Percentiles rank a stretch among this genome's conserved stretches.
Evolutionary conservation across 2,329 filamentous ascomycete genomes (phyloP).

Genomic region (Pyrenophora teres): DNA sequence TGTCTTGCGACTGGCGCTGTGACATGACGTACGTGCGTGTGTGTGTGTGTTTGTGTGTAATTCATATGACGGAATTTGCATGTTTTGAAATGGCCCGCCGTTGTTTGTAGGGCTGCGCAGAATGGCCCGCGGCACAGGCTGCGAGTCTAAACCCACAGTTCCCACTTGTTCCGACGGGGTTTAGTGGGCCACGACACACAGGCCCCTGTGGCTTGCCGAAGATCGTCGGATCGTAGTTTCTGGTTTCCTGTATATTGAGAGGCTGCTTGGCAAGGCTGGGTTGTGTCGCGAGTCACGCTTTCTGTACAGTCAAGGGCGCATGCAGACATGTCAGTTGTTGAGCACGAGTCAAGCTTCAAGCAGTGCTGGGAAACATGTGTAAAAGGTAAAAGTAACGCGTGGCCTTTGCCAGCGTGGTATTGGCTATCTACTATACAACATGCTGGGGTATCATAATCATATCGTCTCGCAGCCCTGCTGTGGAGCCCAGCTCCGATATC

Average conservation of each 20-base stretch:
- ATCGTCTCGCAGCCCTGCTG: slow-evolving; percentile 10
- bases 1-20: too few relatives aligned
- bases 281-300: too few relatives aligned
- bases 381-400: background rate
- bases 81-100: too few relatives aligned
- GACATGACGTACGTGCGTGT: too few relatives aligned
- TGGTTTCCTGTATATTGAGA: background rate
- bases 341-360: background rate
- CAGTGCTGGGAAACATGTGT: background rate
- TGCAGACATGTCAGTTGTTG: background rate
- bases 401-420: background rate
- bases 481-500: slow-evolving; percentile 11
- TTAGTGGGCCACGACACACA: background rate
- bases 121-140: too few relatives aligned
- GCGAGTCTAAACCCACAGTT: background rate
- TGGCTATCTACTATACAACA: slow-evolving; percentile 4
- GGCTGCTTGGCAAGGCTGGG: background rate
- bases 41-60: too few relatives aligned
- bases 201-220: slow-evolving; percentile 5
- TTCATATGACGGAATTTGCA: too few relatives aligned
- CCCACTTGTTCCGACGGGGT: background rate
- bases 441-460: slow-evolving; percentile 11
- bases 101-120: background rate
- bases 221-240: slow-evolving; percentile 8
- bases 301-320: too few relatives aligned